Conservation (phyloP, 768 basidiomycete genomes). For the Boletus rubropictus region DNA sequence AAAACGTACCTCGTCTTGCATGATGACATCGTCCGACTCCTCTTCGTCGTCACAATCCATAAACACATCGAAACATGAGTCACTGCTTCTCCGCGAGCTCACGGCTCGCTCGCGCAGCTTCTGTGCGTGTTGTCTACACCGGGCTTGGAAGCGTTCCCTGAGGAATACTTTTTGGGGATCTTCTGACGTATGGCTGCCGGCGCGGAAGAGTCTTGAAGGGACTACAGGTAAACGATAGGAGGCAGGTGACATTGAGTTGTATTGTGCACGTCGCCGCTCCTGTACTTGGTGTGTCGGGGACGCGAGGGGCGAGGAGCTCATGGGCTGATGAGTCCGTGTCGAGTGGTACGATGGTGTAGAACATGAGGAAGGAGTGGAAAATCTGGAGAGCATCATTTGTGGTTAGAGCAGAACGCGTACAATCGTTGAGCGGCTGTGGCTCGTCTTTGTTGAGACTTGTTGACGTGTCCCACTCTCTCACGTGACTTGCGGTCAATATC, state of each 20-base stretch:
- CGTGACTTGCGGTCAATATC: too few relatives aligned
- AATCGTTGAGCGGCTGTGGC: constrained; percentile 9
- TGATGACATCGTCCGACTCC: constrained; percentile 52
- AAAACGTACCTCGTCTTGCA: constrained; percentile 53
- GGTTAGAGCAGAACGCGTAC: neutral
- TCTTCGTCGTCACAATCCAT: constrained; percentile 53
- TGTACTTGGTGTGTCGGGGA: constrained; percentile 41
- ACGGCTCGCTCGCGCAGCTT: constrained; percentile 50
- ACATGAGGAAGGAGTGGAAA: constrained; percentile 28
- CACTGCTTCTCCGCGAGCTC: constrained; percentile 37
- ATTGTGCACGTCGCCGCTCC: constrained; percentile 51
- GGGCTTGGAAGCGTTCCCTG: constrained; percentile 53
- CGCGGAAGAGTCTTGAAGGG: constrained; percentile 12
- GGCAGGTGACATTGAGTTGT: constrained; percentile 37
- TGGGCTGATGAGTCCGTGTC: constrained; percentile 31
- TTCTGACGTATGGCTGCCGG: constrained; percentile 25
- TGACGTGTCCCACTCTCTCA: constrained; percentile 19
- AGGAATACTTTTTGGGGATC: constrained; percentile 52
- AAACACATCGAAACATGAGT: constrained; percentile 40
- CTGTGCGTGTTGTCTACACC: constrained; percentile 57
- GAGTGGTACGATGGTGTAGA: constrained; percentile 34
- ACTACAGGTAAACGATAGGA: constrained; percentile 18
- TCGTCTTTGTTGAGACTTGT: constrained; percentile 21
- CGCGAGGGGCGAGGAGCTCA: constrained; percentile 50
- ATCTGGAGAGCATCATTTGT: constrained; percentile 16